Evolutionary conservation across 2,329 filamentous ascomycete genomes (phyloP).

Genomic region (Annulohypoxylon truncatum): DNA sequence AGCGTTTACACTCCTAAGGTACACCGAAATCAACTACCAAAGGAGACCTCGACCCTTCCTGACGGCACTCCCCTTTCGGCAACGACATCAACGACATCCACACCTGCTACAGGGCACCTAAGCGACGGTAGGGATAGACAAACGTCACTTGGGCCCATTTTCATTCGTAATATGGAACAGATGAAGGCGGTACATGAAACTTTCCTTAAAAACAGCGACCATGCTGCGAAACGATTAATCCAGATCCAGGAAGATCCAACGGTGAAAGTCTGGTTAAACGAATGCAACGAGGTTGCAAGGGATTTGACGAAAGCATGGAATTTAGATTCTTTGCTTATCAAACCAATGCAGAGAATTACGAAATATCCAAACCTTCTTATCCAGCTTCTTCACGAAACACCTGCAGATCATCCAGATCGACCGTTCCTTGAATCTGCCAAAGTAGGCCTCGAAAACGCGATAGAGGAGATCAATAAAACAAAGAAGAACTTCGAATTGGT

Average conservation of each 20-base stretch:
- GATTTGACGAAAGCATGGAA: conserved; percentile 96
- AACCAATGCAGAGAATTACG: conserved; percentile 92
- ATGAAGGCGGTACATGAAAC: conserved; percentile 72
- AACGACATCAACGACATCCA: conserved; percentile 50
- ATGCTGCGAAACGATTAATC: conserved; percentile 69
- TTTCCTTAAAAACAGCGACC: conserved; percentile 72
- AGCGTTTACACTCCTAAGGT: conserved; percentile 78
- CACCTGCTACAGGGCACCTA: conserved; percentile 55
- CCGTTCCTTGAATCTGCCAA: conserved; percentile 68
- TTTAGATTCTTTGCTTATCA: conserved; percentile 94
- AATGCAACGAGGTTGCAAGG: conserved; percentile 91
- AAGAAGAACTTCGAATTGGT: conserved; percentile 96
- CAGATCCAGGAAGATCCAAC: conserved; percentile 72
- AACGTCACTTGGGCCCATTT: conserved; percentile 65
- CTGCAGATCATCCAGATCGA: conserved; percentile 85
- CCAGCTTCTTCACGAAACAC: conserved; percentile 82
- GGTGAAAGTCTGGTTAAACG: conserved; percentile 86
- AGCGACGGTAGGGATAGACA: conserved; percentile 65
- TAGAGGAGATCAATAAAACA: conserved; percentile 90
- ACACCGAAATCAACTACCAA: conserved; percentile 55
- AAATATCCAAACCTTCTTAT: conserved; percentile 92
- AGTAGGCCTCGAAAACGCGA: conserved; percentile 70
- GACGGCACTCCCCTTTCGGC: conserved; percentile 50
- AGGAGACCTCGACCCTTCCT: conserved; percentile 57
- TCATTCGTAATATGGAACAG: conserved; percentile 66